Conservation (phyloP, 371 early-diverging fungal genomes). For the Basidiobolus meristosporus region DNA sequence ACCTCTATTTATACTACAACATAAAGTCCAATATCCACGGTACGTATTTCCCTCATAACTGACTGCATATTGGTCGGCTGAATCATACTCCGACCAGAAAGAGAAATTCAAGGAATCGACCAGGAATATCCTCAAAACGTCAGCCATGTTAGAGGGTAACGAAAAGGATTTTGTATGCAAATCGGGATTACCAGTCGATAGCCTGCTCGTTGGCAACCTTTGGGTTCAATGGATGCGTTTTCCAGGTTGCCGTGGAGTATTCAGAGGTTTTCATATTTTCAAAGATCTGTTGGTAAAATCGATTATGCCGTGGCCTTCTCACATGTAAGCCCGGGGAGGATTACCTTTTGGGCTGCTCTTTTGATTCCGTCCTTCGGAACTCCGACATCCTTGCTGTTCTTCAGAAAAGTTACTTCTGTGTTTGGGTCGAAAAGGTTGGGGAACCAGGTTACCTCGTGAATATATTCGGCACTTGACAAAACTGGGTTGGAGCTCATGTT, state of each 20-base stretch:
- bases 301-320: neutral
- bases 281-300: conserved; percentile 18
- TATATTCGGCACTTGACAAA: no score
- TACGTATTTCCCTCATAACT: conserved; percentile 29
- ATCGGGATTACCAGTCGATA: conserved; percentile 30
- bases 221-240: conserved; percentile 49
- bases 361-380: conserved; percentile 32
- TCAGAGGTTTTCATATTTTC: conserved; percentile 31
- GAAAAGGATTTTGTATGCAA: neutral
- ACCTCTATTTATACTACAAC: conserved; percentile 61
- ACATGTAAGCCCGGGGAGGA: neutral
- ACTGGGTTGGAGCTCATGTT: no score
- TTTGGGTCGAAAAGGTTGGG: no score
- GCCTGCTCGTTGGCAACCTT: conserved; percentile 26
- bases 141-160: neutral
- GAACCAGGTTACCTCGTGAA: no score
- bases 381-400: conserved; percentile 36
- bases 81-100: conserved; percentile 54
- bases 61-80: conserved; percentile 39
- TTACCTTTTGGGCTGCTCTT: conserved; percentile 27
- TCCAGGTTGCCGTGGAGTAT: conserved; percentile 49
- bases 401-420: no score
- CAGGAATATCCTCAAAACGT: conserved; percentile 46
- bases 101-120: conserved; percentile 77
- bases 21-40: conserved; percentile 75